A percentile compares a stretch with the other conserved stretches of the same genome.
Evolutionary conservation across 108 stramenopile genomes (phyloP).

Genomic region (Schizochytrium sp.): DNA sequence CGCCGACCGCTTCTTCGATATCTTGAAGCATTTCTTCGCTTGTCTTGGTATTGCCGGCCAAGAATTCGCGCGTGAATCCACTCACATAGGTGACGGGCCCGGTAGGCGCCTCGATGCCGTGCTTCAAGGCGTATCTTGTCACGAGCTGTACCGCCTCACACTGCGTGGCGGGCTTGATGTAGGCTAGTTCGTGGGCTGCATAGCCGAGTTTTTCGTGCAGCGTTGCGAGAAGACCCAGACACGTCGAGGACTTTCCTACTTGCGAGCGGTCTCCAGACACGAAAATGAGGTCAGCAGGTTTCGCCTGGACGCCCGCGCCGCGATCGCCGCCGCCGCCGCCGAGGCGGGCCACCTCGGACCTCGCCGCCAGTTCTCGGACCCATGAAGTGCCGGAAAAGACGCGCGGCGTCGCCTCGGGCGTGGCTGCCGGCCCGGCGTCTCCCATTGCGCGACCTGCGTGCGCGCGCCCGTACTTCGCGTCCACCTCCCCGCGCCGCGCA

Average conservation of each 20-base stretch:
- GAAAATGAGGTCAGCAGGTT: slow-evolving; percentile 44
- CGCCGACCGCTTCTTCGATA: slow-evolving; percentile 64
- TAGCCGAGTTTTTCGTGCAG: slow-evolving; percentile 51
- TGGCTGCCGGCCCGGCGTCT: too few relatives aligned
- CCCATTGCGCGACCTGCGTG: too few relatives aligned
- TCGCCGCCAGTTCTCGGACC: too few relatives aligned
- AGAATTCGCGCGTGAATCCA: slow-evolving; percentile 87
- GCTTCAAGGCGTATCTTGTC: slow-evolving; percentile 63
- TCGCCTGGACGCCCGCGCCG: background rate
- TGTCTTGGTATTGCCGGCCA: slow-evolving; percentile 69
- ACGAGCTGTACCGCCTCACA: slow-evolving; percentile 80
- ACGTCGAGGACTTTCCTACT: slow-evolving; percentile 86
- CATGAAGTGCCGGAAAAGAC: too few relatives aligned
- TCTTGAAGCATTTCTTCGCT: slow-evolving; percentile 60
- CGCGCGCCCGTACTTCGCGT: too few relatives aligned
- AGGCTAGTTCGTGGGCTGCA: slow-evolving; percentile 61
- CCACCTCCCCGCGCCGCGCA: too few relatives aligned
- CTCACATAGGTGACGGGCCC: slow-evolving; percentile 91
- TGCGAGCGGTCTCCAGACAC: slow-evolving; percentile 73
- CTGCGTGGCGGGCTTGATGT: slow-evolving; percentile 97
- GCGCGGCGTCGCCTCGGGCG: too few relatives aligned
- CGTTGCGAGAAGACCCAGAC: slow-evolving; percentile 63
- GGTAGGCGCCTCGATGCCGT: slow-evolving; percentile 68
- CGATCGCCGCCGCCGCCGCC: too few relatives aligned
- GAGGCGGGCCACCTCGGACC: too few relatives aligned